Evolutionary conservation across 352 stramenopile genomes (phyloP), one percentile per base, ranked within the genome.

Genomic region (Phytophthora europaea): DNA sequence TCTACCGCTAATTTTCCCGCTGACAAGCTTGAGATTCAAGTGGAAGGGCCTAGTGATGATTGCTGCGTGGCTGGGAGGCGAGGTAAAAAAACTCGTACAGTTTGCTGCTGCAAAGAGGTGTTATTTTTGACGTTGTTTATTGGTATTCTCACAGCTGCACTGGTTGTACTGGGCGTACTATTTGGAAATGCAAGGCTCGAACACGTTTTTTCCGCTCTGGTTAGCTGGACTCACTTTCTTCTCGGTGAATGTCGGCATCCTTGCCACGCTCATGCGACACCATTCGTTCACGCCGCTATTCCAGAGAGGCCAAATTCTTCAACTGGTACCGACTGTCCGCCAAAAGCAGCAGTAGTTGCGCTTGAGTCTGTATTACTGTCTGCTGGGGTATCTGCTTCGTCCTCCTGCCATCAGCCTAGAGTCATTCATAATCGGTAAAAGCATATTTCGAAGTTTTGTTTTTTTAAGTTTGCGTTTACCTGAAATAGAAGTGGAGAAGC

Each of bases 81-180:
- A 97, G 82, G 88, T 94, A 73, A 55, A 61, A n/a, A 9, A 20
- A 16, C 31, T 23, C 63, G 6, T 15, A 26, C 43, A 12, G 31
- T 33, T 64, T 15, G 43, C 12, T 61, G 16, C 34, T 68, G 1
- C 18, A 5, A 8, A 12, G 18, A 33, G 5, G 4, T 72, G 15
- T 20, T 31, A 12, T 65, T 36, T 23, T 48, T 77, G 28, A 66
- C 50, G 8, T 70, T 31, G 36, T 16, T 6, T 40, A 40, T 22
- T 67, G 54, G 16, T 51, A n/a, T 31, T 45, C 45, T 52, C 7
- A 26, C 45, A 94, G 86, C 71, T 94, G 63, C 89, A 92, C 65
- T 98, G 94, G 94, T 75, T 98, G 61, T 97, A 86, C 38, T 97
- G 87, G 83, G 94, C 94, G 6, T 98, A 91, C 70, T 75, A 90